A percentile compares a stretch with the other conserved stretches of the same genome.
Evolutionary conservation across 148 eudicot genomes (phyloP).

Genomic region (Beta vulgaris): DNA sequence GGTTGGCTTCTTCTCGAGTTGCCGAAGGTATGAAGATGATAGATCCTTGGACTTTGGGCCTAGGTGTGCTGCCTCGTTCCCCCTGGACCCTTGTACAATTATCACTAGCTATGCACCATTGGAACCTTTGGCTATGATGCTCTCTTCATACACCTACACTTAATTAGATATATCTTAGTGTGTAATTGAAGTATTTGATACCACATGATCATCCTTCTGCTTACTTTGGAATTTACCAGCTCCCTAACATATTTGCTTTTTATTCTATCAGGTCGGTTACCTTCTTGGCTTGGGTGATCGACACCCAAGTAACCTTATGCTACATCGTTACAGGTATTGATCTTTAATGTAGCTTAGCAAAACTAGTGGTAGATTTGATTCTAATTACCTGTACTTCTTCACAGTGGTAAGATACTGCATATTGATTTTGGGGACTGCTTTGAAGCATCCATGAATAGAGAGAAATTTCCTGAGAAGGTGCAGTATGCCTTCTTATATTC

Average conservation of each 20-base stretch:
- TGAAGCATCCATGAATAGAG: conserved; percentile 99
- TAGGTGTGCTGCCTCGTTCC: background rate
- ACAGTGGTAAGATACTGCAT: conserved; percentile 95
- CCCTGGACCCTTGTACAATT: background rate
- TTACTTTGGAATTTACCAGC: background rate
- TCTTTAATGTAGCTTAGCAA: conserved; percentile 5
- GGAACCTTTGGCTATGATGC: background rate
- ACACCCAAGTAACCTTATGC: conserved; percentile 99
- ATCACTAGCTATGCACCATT: background rate
- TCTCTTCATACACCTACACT: no score
- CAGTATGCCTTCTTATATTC: background rate
- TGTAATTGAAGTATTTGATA: conserved; percentile 3
- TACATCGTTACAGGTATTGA: conserved; percentile 87
- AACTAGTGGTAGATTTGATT: background rate
- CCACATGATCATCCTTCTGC: background rate
- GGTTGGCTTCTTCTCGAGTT: background rate
- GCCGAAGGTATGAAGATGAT: background rate
- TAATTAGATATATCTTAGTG: background rate
- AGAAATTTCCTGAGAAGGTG: conserved; percentile 97
- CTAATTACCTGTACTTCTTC: conserved; percentile 19
- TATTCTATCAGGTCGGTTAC: conserved; percentile 81
- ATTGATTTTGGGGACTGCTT: conserved; percentile 99
- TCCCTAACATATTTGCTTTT: conserved; percentile 13
- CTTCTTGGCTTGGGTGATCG: conserved; percentile 99
- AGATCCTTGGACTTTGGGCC: background rate